Evolutionary conservation across 2,329 filamentous ascomycete genomes (phyloP), one percentile per base, ranked within the genome.

Genomic region (Penicillium sp.): DNA sequence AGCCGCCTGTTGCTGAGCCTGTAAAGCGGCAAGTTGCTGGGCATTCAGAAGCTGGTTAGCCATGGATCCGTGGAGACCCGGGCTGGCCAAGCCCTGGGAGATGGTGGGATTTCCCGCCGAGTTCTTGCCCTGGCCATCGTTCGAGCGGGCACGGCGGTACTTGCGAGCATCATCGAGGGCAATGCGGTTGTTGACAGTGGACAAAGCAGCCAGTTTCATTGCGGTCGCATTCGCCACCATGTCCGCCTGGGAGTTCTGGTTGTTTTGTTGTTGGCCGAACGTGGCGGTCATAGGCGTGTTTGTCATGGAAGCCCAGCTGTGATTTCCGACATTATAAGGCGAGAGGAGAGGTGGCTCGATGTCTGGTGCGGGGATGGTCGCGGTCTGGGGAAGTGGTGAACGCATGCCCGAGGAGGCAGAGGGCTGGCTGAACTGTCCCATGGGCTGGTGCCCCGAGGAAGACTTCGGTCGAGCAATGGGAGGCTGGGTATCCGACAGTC

Each of bases 201-300:
- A 97, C 31, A 98, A 75, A 13, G 93, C 93, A 31, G 93, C 93
- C 36, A 98, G 79, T 68, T 98, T 98, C 93, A 98, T 98, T 15
- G 93, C 93, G 11, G 93, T 97, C 17, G 93, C 93, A 62, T 97
- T 98, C 43, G 93, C 93, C 42, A 98, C 86, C 91, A 97, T 97
- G 60, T 98, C 93, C 11, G 89, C 90, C 64, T 96, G 90, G 40
- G 78, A 83, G 47, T 73, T 74, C 21, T 53, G 50, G 23, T 54
- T 57, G 35, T 50, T 54, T 32, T 62, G 57, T 54, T 74, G 75
- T 45, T 76, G 66, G 49, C 78, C 84, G 67, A 97, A 98, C 52
- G 83, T 91, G 27, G 87, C 73, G 4, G 91, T 87, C 86, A 97
- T 94, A 2, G 93, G 93, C 2, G 93, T 98, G 70, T 95, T 97